Evolutionary conservation across 2,329 filamentous ascomycete species (phyloP), one percentile per base, ranked within the genome.

Genomic region (Didymella pinodella): DNA sequence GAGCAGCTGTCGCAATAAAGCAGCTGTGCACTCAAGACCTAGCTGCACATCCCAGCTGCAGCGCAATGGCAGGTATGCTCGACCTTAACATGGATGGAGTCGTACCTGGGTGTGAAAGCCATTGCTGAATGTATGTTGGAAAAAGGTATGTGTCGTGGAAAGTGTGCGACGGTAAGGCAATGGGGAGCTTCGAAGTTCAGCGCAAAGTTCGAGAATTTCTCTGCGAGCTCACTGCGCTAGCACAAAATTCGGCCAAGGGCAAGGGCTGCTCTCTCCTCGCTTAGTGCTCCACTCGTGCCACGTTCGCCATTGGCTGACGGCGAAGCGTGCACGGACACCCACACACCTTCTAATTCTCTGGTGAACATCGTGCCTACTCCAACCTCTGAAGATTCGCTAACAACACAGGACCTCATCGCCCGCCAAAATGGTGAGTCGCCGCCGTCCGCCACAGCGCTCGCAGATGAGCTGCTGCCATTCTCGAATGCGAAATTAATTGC

Each of bases 381-480:
- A 67, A 61, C 64, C 65, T 61, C 65, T 59, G 72, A 68, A 41
- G 36, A n/a, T 40, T 53, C 52, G 44, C 72, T 67, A 65, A 69
- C 71, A 71, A 69, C 73, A 55, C 54, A 57, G 52, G 48, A 44
- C 69, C 59, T 66, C 69, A 75, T 73, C 73, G 68, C 71, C 68
- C 73, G 71, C 76, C 67, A 80, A 75, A 71, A 80, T 80, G 79
- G 78, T 79, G 73, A 62, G 75, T 70, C 11, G 47, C 29, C 61
- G 45, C 47, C 41, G 22, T 14, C 48, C 56, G 54, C 52, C 38
- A 36, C 52, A 51, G 32, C 48, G 43, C 48, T 22, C 26, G 16
- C 46, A 51, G 25, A 29, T 16, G 34, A 20, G 29, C 41, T 47
- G 44, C 52, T 14, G 32, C 25, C 18, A 29, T 14, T 61, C 56